A percentile compares a stretch with the other conserved stretches of the same genome.
Evolutionary conservation across 345 rosid genomes (phyloP).

Genomic region (Anacardium occidentale): DNA sequence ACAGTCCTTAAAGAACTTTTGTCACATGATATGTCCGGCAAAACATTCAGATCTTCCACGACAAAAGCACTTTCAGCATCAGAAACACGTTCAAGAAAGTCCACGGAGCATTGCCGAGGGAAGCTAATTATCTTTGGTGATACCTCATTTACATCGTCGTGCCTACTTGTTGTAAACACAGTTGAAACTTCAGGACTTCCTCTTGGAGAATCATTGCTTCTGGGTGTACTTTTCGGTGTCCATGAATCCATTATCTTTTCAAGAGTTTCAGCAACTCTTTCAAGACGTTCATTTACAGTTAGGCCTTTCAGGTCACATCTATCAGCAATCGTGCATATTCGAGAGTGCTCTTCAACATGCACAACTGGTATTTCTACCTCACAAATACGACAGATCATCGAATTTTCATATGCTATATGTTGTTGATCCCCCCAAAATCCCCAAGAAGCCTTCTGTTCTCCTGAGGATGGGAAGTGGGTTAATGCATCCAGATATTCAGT

Average conservation of each 20-base stretch:
- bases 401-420: slow-evolving; percentile 63
- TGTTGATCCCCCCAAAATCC: slow-evolving; percentile 67
- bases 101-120: slow-evolving; percentile 52
- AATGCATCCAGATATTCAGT: slow-evolving; percentile 50
- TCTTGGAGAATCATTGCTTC: slow-evolving; percentile 49
- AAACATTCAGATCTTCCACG: slow-evolving; percentile 45
- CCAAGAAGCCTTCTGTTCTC: slow-evolving; percentile 52
- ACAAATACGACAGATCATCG: slow-evolving; percentile 96
- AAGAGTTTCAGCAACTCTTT: slow-evolving; percentile 88
- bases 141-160: slow-evolving; percentile 47
- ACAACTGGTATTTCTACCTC: slow-evolving; percentile 99
- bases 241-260: slow-evolving; percentile 75
- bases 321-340: slow-evolving; percentile 88
- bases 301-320: slow-evolving; percentile 96
- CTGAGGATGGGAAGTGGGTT: slow-evolving; percentile 47
- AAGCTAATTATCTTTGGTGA: slow-evolving; percentile 35
- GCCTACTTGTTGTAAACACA: slow-evolving; percentile 34
- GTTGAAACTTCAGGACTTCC: slow-evolving; percentile 43
- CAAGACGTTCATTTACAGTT: slow-evolving; percentile 72
- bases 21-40: slow-evolving; percentile 47
- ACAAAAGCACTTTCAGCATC: slow-evolving; percentile 52
- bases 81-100: slow-evolving; percentile 58
- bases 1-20: slow-evolving; percentile 26
- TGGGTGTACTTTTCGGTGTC: slow-evolving; percentile 75
- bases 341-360: slow-evolving; percentile 97